Evolutionary conservation across 2,329 filamentous ascomycete genomes (phyloP), one percentile per base, ranked within the genome.

Genomic region (Aspergillus ruber): DNA sequence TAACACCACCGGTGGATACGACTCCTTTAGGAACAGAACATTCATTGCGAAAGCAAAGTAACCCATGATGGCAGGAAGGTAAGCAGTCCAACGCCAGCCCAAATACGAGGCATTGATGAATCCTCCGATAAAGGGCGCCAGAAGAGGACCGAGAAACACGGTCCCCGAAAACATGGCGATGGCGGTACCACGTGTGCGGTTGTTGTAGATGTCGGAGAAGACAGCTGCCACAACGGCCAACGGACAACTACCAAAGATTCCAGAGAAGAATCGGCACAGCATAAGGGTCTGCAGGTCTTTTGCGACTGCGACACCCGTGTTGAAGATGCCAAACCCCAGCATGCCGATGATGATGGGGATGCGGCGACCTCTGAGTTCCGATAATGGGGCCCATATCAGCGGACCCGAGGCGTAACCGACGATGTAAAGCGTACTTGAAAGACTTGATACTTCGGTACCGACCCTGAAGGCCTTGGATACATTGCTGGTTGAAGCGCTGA

Each of bases 1-100:
- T 0, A 81, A 68, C 3, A 81, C 69, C 0, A 75, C 67, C 0
- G 77, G 76, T 0, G 75, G 68, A 49, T 80, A 81, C 0, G 76
- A 75, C 57, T 81, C 78, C 33, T 74, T 62, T 20, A 80, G 64
- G 54, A 79, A 77, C 10, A 55, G 59, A 3, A 74, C 71, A 10
- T 67, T 65, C 0, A 50, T 36, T 47, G 77, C 76, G 9, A 84
- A 95, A 88, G 46, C 89, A 90, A 58, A 95, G 88, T 66, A 90
- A 70, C 73, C 75, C 68, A 80, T 74, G 51, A 81, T 70, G 0
- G 70, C 66, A 3, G 68, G 68, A 18, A 78, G 70, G 52, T 76
- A 74, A 25, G 71, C 62, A 1, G 74, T 75, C 75, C 74, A 76
- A 36, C 74, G 64, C 73, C 74, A 77, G 13, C 73, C 73, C 0